Conservation (phyloP, 257 asterid genomes). For the Anisodus acutangulus region DNA sequence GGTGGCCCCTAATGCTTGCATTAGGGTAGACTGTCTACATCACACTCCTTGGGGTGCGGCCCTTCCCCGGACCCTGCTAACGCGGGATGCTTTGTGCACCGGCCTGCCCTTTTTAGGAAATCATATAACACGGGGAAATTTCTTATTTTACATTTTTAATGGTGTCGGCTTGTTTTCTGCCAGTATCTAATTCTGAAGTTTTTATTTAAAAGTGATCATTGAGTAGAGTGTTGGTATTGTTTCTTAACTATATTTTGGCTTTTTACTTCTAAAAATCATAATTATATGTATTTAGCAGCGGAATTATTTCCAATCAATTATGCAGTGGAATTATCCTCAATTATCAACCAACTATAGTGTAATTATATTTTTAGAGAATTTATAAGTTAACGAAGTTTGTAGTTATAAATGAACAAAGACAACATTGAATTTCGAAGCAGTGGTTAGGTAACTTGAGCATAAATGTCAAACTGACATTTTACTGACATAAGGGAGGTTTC, state of each 20-base stretch:
- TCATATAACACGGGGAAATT: background rate
- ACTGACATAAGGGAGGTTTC: background rate
- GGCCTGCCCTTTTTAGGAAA: background rate
- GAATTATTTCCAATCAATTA: background rate
- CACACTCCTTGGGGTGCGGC: no score
- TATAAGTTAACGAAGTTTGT: background rate
- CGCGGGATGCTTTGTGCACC: no score
- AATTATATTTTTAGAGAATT: background rate
- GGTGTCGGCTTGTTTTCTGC: background rate
- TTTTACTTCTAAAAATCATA: background rate
- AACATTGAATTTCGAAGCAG: background rate
- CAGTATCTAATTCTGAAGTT: background rate
- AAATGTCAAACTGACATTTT: background rate
- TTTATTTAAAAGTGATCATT: no score
- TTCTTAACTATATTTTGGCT: background rate
- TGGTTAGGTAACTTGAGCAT: background rate
- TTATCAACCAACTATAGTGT: background rate
- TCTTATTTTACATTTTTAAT: background rate
- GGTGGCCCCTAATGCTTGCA: no score
- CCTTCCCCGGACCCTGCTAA: no score
- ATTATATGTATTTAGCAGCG: background rate
- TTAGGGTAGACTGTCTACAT: no score
- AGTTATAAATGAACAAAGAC: background rate
- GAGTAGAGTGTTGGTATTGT: background rate
- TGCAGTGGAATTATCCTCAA: background rate